Percentiles rank a stretch among this genome's conserved stretches.
These are phyloP conservation scores for Phytophthora ramorum DNA, from an alignment of 352 stramenopile species.

Conservation along the genomic window DNA sequence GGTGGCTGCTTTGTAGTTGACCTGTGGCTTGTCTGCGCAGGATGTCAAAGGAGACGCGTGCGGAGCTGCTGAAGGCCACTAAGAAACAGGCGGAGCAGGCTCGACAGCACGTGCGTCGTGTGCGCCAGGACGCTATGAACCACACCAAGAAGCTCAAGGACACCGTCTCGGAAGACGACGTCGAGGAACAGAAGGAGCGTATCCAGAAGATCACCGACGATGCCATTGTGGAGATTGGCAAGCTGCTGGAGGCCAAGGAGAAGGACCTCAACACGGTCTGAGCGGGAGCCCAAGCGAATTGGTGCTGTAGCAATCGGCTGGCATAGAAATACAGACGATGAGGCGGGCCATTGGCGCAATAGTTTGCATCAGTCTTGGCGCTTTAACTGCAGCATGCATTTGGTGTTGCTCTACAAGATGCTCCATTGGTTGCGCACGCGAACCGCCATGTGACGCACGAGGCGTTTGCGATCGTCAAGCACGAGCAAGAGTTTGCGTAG, in stretches of 20 bases:
- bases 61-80: conserved; percentile 75
- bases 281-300: not conserved
- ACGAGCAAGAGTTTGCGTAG: conserved; percentile 76
- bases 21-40: conserved; percentile 32
- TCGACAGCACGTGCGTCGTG: conserved; percentile 83
- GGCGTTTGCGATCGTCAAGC: conserved; percentile 88
- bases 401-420: conserved; percentile 71
- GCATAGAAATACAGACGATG: conserved; percentile 31
- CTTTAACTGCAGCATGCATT: conserved; percentile 9
- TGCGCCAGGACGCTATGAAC: conserved; percentile 88
- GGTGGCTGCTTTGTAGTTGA: conserved; percentile 2
- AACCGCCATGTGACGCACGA: conserved; percentile 87
- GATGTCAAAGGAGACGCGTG: conserved; percentile 88
- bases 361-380: conserved; percentile 20
- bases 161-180: conserved; percentile 76
- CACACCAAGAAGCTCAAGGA: conserved; percentile 87
- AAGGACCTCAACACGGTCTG: conserved; percentile 79
- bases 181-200: conserved; percentile 75
- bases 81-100: conserved; percentile 88
- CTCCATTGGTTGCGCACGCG: conserved; percentile 93
- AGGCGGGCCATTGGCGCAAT: not conserved
- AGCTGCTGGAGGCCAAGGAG: conserved; percentile 79
- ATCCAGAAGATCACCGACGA: conserved; percentile 87
- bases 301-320: conserved; percentile 6
- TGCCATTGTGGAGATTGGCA: conserved; percentile 70